Evolutionary conservation across 2,329 filamentous ascomycete species (phyloP).

Genomic region (Cryphonectria nitschkei): DNA sequence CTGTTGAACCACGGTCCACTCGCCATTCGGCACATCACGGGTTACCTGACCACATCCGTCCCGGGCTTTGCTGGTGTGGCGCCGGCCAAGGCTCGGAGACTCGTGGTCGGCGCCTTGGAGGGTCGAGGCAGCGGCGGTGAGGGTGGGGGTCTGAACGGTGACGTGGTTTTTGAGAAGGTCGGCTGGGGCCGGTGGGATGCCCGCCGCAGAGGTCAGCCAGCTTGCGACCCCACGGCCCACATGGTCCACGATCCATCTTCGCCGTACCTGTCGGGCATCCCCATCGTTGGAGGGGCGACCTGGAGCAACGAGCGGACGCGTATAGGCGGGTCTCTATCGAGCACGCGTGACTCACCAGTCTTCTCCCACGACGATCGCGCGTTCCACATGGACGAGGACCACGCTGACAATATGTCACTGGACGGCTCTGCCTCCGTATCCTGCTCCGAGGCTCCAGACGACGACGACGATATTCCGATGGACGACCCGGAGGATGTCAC

Average conservation of each 20-base stretch:
- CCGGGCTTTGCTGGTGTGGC: conserved; percentile 90
- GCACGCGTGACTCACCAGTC: conserved; percentile 71
- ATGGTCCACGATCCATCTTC: conserved; percentile 46
- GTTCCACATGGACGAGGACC: conserved; percentile 69
- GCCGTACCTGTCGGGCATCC: conserved; percentile 56
- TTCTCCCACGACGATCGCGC: conserved; percentile 75
- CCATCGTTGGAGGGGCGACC: conserved; percentile 53
- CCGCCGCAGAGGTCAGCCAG: conserved; percentile 67
- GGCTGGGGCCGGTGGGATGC: conserved; percentile 98
- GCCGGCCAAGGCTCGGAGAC: conserved; percentile 83
- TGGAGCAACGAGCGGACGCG: conserved; percentile 53
- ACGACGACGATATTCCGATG: conserved; percentile 64
- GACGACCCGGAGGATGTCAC: conserved; percentile 85
- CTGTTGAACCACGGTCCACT: conserved; percentile 86
- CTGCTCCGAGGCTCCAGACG: conserved; percentile 70
- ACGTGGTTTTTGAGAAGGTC: conserved; percentile 90
- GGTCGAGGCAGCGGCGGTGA: conserved; percentile 66
- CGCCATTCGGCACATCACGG: conserved; percentile 94
- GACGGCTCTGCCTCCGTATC: conserved; percentile 72
- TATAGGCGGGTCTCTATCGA: conserved; percentile 57
- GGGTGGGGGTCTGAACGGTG: conserved; percentile 65
- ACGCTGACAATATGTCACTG: conserved; percentile 93
- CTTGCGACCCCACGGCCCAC: conserved; percentile 45
- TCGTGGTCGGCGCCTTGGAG: conserved; percentile 92
- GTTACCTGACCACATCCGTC: conserved; percentile 88